A percentile compares a stretch with the other conserved stretches of the same genome.
Evolutionary conservation across 2,329 filamentous ascomycete genomes (phyloP).

Genomic region (Aspergillus carbonarius): DNA sequence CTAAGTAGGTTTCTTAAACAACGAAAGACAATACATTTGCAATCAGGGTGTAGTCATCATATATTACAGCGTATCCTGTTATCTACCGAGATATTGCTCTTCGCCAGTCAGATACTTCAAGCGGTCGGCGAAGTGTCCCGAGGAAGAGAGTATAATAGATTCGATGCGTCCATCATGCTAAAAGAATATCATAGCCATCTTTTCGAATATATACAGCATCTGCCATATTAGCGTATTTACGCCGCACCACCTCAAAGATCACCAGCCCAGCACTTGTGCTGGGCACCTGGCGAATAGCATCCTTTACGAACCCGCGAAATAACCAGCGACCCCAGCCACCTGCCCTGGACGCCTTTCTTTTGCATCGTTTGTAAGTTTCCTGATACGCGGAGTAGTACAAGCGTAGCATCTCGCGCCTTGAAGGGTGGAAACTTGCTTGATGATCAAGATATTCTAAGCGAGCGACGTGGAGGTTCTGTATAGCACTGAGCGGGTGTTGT

Average conservation of each 20-base stretch:
- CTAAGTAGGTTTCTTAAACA: too few relatives aligned
- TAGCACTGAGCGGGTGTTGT: constrained; percentile 58
- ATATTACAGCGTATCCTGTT: too few relatives aligned
- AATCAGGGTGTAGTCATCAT: too few relatives aligned
- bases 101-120: not conserved
- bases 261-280: constrained; percentile 65
- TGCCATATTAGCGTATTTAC: constrained; percentile 58
- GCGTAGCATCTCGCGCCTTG: constrained; percentile 46
- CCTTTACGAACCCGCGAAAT: constrained; percentile 57
- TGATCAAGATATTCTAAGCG: constrained; percentile 61
- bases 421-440: constrained; percentile 46
- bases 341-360: constrained; percentile 49
- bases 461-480: constrained; percentile 61
- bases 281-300: constrained; percentile 60
- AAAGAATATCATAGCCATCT: constrained; percentile 62
- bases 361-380: constrained; percentile 58
- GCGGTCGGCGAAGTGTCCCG: too few relatives aligned
- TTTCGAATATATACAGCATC: constrained; percentile 56
- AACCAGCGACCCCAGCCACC: constrained; percentile 59
- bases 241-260: constrained; percentile 63
- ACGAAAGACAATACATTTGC: too few relatives aligned
- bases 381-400: constrained; percentile 62
- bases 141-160: not conserved
- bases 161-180: constrained; percentile 40
- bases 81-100: too few relatives aligned